phyloP scores from a whole-genome alignment of 441 rosid species.

The Eutrema salsugineum region DNA sequence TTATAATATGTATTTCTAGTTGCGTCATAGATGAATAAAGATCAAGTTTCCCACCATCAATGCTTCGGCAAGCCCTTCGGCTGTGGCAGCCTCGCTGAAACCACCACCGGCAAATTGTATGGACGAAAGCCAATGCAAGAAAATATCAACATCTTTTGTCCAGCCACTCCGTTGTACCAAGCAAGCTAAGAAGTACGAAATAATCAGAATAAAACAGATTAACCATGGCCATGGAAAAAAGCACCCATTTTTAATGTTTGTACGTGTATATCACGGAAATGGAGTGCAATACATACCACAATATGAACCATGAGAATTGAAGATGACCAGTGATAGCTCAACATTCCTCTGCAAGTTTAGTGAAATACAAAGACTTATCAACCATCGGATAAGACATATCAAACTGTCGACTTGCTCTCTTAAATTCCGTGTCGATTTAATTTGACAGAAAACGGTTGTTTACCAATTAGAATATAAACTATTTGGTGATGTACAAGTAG shows the following conservation, averaged over 20 bases:
- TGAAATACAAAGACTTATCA: conserved; percentile 9
- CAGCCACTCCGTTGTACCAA: conserved; percentile 91
- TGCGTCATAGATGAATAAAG: conserved; percentile 1
- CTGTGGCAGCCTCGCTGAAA: conserved; percentile 92
- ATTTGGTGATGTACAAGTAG: not conserved
- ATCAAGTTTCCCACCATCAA: conserved; percentile 60
- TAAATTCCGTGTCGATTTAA: not conserved
- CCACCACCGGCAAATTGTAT: conserved; percentile 89
- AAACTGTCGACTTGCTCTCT: not conserved
- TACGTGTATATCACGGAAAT: conserved; percentile 4
- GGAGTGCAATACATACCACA: conserved; percentile 49
- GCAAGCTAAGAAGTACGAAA: conserved; percentile 52
- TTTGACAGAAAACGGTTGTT: not conserved
- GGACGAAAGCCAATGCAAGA: conserved; percentile 76
- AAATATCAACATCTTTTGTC: conserved; percentile 83
- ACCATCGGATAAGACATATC: not conserved
- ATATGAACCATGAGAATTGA: conserved; percentile 78
- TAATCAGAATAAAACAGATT: not conserved
- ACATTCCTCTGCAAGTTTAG: conserved; percentile 52
- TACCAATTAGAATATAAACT: not conserved
- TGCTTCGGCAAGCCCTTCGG: conserved; percentile 98
- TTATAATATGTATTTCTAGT: conserved; percentile 1
- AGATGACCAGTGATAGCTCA: conserved; percentile 74
- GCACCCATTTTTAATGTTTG: not conserved
- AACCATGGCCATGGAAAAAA: conserved; percentile 7